Evolutionary conservation across 2,329 filamentous ascomycete genomes (phyloP).

Genomic region (Periconia macrospinosa): DNA sequence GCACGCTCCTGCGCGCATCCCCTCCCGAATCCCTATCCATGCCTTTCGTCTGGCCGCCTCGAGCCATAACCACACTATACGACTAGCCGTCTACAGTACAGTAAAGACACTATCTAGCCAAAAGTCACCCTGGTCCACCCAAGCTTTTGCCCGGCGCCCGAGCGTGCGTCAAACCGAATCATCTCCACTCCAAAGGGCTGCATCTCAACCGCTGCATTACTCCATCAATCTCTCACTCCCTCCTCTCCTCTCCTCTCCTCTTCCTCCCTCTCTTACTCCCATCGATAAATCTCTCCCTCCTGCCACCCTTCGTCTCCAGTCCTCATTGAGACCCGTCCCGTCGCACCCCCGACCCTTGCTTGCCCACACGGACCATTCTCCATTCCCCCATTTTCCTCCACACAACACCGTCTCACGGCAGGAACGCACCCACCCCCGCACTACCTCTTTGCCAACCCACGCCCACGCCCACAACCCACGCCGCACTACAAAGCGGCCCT

Average conservation of each 20-base stretch:
- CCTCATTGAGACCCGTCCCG: constrained; percentile 4
- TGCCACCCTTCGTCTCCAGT: constrained; percentile 2
- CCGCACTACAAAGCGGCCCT: constrained; percentile 4
- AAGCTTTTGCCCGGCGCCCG: background rate
- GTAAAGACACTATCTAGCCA: background rate
- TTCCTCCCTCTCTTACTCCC: no score
- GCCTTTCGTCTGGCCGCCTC: background rate
- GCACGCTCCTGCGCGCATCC: no score
- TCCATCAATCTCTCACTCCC: constrained; percentile 3
- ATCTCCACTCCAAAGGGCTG: background rate
- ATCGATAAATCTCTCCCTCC: constrained; percentile 7
- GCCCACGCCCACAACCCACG: background rate
- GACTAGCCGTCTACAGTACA: background rate
- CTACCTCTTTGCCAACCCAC: background rate
- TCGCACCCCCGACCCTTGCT: constrained; percentile 1
- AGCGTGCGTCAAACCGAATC: background rate
- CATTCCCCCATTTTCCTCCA: background rate
- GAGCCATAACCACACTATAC: background rate
- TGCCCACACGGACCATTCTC: background rate
- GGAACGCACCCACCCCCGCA: background rate
- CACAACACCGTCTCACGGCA: background rate
- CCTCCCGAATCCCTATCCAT: background rate
- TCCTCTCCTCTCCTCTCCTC: background rate
- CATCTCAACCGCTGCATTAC: constrained; percentile 3
- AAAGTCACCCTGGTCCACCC: constrained; percentile 4